These are phyloP conservation scores for Mucor irregularis DNA, from an alignment of 371 early-diverging fungal genomes.

Conservation along the genomic window DNA sequence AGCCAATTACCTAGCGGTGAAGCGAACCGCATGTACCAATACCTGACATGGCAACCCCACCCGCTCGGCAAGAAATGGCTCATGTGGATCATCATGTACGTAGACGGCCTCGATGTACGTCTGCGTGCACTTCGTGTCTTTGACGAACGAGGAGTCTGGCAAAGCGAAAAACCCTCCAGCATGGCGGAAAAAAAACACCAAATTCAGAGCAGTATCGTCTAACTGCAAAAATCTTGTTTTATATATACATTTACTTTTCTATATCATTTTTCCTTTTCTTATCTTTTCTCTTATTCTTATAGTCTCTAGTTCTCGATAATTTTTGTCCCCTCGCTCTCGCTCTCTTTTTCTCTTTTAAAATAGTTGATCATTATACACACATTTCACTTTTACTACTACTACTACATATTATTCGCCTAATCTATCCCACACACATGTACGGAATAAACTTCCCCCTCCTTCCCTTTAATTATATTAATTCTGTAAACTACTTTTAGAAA, in stretches of 20 bases:
- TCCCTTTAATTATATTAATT: too few species aligned
- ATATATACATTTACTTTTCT: conserved; percentile 7
- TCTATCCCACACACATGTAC: too few species aligned
- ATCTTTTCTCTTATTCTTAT: not conserved
- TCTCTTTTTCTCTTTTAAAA: too few species aligned
- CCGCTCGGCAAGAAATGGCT: conserved; percentile 31
- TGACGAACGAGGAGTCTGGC: conserved; percentile 28
- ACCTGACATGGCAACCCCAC: conserved; percentile 37
- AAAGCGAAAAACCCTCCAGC: conserved; percentile 6
- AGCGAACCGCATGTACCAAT: conserved; percentile 22
- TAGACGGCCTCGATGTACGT: conserved; percentile 42
- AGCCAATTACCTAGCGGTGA: conserved; percentile 19
- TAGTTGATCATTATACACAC: too few species aligned
- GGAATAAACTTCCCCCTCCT: too few species aligned
- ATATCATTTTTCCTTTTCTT: conserved; percentile 4
- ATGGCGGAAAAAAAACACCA: conserved; percentile 10
- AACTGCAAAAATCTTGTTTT: conserved; percentile 5
- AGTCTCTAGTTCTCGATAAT: not conserved
- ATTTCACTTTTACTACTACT: too few species aligned
- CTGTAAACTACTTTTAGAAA: too few species aligned
- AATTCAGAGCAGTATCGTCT: conserved; percentile 1
- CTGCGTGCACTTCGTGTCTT: conserved; percentile 33
- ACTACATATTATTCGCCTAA: too few species aligned
- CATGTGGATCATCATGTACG: conserved; percentile 34
- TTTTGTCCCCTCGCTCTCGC: too few species aligned